Percentiles rank a stretch among this genome's conserved stretches.
These are phyloP conservation scores for Vigna nakashimae DNA, from an alignment of 306 rosid species.

Conservation along the genomic window DNA sequence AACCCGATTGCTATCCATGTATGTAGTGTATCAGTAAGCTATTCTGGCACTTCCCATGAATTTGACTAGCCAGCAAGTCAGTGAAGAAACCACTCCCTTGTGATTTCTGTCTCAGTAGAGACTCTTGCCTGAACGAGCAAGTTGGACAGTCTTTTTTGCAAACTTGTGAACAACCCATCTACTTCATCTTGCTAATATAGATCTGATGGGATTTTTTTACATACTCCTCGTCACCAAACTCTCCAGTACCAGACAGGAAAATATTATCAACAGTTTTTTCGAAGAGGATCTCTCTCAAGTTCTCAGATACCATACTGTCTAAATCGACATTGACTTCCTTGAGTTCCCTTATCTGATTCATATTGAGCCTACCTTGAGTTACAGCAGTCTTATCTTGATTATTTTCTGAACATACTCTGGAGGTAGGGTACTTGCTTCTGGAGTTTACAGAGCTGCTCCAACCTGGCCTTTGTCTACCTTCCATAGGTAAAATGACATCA, in stretches of 20 bases:
- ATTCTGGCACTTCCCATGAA: conserved; percentile 52
- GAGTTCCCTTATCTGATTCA: conserved; percentile 96
- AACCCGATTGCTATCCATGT: too few relatives aligned
- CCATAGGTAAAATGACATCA: conserved; percentile 93
- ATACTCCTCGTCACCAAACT: conserved; percentile 91
- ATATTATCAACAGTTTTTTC: conserved; percentile 88
- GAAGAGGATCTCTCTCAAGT: conserved; percentile 83
- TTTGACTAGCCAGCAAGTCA: conserved; percentile 58
- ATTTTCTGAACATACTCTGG: conserved; percentile 89
- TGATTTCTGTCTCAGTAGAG: conserved; percentile 84
- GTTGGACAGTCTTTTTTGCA: conserved; percentile 80
- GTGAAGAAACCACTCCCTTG: conserved; percentile 79
- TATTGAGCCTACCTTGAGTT: conserved; percentile 83
- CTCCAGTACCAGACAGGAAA: conserved; percentile 97
- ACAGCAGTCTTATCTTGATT: conserved; percentile 89
- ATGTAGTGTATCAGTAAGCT: too few relatives aligned
- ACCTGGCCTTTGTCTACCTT: conserved; percentile 83
- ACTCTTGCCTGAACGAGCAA: conserved; percentile 86
- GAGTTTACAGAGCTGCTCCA: conserved; percentile 80
- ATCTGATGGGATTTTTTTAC: conserved; percentile 81
- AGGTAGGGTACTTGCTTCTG: conserved; percentile 89
- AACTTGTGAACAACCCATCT: conserved; percentile 66
- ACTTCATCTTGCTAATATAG: conserved; percentile 87
- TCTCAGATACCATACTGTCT: conserved; percentile 88
- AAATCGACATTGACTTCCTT: conserved; percentile 82